Conservation (phyloP, 257 asterid genomes). For the Gentiana macrophylla region DNA sequence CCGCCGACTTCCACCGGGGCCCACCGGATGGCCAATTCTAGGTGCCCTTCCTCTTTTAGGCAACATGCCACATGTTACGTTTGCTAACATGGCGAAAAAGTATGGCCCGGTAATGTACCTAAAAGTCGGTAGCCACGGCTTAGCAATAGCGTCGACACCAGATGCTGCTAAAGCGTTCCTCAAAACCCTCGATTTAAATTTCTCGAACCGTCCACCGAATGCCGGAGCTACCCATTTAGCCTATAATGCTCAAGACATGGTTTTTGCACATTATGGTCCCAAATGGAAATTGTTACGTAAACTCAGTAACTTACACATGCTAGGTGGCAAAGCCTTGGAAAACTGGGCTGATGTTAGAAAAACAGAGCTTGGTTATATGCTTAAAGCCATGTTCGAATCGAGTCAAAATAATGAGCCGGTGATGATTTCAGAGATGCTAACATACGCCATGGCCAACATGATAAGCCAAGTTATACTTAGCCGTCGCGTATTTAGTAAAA, state of each 20-base stretch:
- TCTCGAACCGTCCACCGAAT: conserved; percentile 30
- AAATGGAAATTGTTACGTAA: conserved; percentile 40
- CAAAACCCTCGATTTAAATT: conserved; percentile 30
- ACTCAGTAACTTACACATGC: conserved; percentile 34
- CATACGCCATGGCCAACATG: conserved; percentile 40
- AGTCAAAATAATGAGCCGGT: conserved; percentile 18
- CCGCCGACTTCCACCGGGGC: conserved; percentile 33
- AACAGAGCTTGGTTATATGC: conserved; percentile 30
- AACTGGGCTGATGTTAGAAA: conserved; percentile 27
- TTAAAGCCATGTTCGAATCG: conserved; percentile 20
- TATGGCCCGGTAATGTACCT: conserved; percentile 40
- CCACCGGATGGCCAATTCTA: conserved; percentile 34
- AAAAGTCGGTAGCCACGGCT: conserved; percentile 29
- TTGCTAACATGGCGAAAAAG: conserved; percentile 36
- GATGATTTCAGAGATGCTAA: conserved; percentile 28
- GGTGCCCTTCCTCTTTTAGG: conserved; percentile 40
- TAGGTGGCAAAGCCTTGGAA: conserved; percentile 29
- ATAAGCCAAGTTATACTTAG: conserved; percentile 39
- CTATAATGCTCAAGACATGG: conserved; percentile 34
- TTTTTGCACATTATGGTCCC: conserved; percentile 38
- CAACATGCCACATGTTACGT: conserved; percentile 33
- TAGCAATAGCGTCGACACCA: conserved; percentile 43
- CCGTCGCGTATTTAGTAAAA: conserved; percentile 22
- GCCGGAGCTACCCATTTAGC: conserved; percentile 37
- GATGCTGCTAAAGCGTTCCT: conserved; percentile 35